Evolutionary conservation across 805 yeast species (phyloP).

Genomic region (Kockiozyma suomiensis): DNA sequence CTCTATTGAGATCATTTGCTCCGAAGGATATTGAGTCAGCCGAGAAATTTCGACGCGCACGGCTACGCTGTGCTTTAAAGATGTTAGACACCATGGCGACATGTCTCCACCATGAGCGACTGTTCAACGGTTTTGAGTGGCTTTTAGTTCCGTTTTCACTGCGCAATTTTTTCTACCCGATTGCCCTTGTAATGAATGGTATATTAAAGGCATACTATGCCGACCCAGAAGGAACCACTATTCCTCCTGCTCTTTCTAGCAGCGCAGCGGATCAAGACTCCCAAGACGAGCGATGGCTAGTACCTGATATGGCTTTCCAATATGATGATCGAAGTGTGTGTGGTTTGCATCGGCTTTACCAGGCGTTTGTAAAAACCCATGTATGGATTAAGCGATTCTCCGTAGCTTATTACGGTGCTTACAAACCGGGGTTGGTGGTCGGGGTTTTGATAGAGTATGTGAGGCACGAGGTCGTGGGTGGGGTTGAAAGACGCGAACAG

Average conservation of each 20-base stretch:
- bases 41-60: conserved; percentile 11
- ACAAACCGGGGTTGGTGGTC: conserved; percentile 9
- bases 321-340: conserved; percentile 26
- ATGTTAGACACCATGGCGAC: conserved; percentile 27
- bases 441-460: conserved; percentile 19
- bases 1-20: conserved; percentile 18
- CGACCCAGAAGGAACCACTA: conserved; percentile 9
- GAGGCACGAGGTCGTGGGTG: conserved; percentile 23
- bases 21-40: conserved; percentile 16
- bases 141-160: conserved; percentile 19
- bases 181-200: conserved; percentile 23
- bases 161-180: conserved; percentile 17
- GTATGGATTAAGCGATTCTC: conserved; percentile 11
- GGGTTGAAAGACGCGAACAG: conserved; percentile 4
- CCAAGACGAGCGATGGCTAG: conserved; percentile 16
- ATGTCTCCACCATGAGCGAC: conserved; percentile 13
- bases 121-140: conserved; percentile 31
- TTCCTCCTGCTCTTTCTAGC: conserved; percentile 9
- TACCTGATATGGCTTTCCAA: conserved; percentile 23
- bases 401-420: conserved; percentile 20
- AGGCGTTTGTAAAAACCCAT: conserved; percentile 24
- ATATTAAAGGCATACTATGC: conserved; percentile 15
- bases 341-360: conserved; percentile 23
- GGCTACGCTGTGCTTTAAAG: conserved; percentile 21
- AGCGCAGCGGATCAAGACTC: neutral